Percentiles rank a stretch among this genome's conserved stretches.
Conservation (phyloP, 2,329 filamentous ascomycete genomes). For the Pseudogymnoascus sp. region DNA sequence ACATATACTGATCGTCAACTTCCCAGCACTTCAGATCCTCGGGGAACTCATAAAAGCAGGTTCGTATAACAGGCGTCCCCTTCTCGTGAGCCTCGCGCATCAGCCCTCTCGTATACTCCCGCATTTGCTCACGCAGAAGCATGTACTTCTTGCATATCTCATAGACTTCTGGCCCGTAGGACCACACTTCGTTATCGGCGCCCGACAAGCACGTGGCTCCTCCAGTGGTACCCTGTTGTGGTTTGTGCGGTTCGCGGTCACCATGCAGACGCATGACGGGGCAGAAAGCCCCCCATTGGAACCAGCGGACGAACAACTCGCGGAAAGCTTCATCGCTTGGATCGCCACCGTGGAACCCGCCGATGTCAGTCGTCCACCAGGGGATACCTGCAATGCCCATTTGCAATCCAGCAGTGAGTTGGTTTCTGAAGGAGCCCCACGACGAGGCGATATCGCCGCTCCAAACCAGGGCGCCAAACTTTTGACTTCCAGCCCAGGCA, state of each 20-base stretch:
- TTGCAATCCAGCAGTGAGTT: slow-evolving; percentile 57
- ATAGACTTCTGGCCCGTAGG: slow-evolving; percentile 54
- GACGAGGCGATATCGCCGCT: slow-evolving; percentile 59
- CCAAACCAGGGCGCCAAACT: slow-evolving; percentile 60
- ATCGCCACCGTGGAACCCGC: slow-evolving; percentile 61
- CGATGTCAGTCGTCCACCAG: slow-evolving; percentile 67
- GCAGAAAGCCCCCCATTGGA: slow-evolving; percentile 61
- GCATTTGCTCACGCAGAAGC: slow-evolving; percentile 47
- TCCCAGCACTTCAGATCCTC: slow-evolving; percentile 47
- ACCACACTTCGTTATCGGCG: slow-evolving; percentile 59
- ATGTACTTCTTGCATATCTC: slow-evolving; percentile 55
- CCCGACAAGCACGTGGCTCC: slow-evolving; percentile 30
- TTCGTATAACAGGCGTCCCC: slow-evolving; percentile 54
- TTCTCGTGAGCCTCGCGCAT: slow-evolving; percentile 55
- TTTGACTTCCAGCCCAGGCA: slow-evolving; percentile 53
- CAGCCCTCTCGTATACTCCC: slow-evolving; percentile 49
- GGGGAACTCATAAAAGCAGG: slow-evolving; percentile 59
- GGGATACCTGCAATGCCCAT: slow-evolving; percentile 58
- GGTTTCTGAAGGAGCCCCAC: slow-evolving; percentile 52
- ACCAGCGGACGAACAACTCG: slow-evolving; percentile 61
- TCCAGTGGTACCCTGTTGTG: slow-evolving; percentile 26
- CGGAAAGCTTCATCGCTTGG: slow-evolving; percentile 48
- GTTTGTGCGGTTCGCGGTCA: slow-evolving; percentile 52
- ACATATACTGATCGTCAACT: slow-evolving; percentile 57
- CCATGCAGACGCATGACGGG: slow-evolving; percentile 63